Evolutionary conservation across 2,329 filamentous ascomycete species (phyloP).

Genomic region (Colletotrichum sp.): DNA sequence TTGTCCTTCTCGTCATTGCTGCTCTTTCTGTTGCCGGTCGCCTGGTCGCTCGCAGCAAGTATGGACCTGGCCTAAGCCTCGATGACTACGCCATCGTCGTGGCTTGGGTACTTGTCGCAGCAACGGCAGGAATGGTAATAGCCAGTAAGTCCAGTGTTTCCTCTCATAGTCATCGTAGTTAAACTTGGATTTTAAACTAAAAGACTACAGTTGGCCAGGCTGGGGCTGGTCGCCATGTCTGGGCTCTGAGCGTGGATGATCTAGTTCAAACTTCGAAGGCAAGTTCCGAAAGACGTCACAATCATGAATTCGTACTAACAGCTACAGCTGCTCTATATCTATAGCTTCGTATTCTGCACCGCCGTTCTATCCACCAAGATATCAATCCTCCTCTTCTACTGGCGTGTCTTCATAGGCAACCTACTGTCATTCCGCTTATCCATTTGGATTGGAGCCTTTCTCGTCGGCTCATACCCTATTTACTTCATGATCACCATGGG

Average conservation of each 20-base stretch:
- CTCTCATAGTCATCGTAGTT: not conserved
- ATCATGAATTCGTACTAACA: not conserved
- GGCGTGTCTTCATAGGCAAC: not conserved
- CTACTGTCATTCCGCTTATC: not conserved
- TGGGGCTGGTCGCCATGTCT: not conserved
- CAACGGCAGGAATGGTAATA: not conserved
- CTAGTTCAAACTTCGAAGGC: not conserved
- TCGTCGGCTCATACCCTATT: not conserved
- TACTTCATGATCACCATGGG: not conserved
- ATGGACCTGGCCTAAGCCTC: slow-evolving; percentile 22
- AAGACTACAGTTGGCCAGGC: not conserved
- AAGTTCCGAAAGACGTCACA: not conserved
- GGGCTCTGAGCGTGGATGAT: not conserved
- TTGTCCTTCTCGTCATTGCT: not conserved
- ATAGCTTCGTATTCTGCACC: not conserved
- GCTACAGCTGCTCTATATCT: not conserved
- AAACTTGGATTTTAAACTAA: not conserved
- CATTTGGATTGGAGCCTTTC: not conserved
- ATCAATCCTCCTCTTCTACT: not conserved
- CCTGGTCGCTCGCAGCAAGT: not conserved
- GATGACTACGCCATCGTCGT: not conserved
- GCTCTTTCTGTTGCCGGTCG: not conserved
- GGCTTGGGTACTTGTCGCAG: not conserved
- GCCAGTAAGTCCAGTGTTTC: not conserved
- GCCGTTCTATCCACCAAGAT: not conserved